Evolutionary conservation across 225 moss, liverwort and hornwort genomes (phyloP).

Genomic region (Takakia lepidozioides): DNA sequence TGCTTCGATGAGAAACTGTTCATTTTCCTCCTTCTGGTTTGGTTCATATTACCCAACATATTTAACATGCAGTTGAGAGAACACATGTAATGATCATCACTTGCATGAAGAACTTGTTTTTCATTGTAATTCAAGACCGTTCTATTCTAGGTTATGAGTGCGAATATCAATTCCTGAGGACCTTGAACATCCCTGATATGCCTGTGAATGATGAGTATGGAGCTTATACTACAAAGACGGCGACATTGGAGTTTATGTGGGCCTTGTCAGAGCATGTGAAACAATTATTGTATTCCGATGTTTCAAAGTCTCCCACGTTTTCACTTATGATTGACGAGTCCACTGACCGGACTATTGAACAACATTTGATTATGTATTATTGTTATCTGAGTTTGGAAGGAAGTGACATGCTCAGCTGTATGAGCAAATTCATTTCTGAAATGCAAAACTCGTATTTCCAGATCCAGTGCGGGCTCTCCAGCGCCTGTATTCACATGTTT

Average conservation of each 20-base stretch:
- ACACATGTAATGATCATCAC: not conserved
- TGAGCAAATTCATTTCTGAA: too few relatives aligned
- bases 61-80: not conserved
- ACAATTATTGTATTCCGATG: not conserved
- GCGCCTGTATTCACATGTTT: too few relatives aligned
- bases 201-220: not conserved
- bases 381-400: conserved; percentile 1
- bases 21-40: too few relatives aligned
- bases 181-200: too few relatives aligned
- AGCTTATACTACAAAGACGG: not conserved
- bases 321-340: conserved; percentile 4
- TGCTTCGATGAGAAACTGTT: too few relatives aligned
- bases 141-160: too few relatives aligned
- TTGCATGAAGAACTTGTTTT: not conserved
- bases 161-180: too few relatives aligned
- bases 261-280: too few relatives aligned
- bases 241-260: not conserved
- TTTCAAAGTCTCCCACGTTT: not conserved
- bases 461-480: too few relatives aligned
- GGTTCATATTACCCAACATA: not conserved
- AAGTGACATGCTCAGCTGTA: too few relatives aligned
- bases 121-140: too few relatives aligned
- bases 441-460: too few relatives aligned
- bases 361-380: not conserved
- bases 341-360: not conserved